Evolutionary conservation across 495 filamentous ascomycete genomes (phyloP).

Genomic region (Aspergillus bridgeri): DNA sequence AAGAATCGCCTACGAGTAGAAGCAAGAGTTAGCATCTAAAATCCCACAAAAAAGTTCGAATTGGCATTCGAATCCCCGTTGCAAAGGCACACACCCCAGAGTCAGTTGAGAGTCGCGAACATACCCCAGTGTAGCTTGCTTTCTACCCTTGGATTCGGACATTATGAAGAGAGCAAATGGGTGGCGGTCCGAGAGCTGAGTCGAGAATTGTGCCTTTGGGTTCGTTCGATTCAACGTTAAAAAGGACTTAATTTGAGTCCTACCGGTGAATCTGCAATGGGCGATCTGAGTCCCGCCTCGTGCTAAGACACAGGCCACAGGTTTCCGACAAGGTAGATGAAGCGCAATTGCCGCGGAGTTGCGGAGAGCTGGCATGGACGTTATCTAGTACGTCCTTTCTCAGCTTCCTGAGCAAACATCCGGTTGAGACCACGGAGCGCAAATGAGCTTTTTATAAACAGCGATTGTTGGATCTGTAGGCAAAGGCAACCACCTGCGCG

Average conservation of each 20-base stretch:
- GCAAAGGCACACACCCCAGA: constrained; percentile 65
- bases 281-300: background rate
- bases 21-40: background rate
- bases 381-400: constrained; percentile 3
- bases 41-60: background rate
- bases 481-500: constrained; percentile 7
- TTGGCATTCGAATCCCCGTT: constrained; percentile 1
- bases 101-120: constrained; percentile 76
- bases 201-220: background rate
- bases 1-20: constrained; percentile 38
- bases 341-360: constrained; percentile 20
- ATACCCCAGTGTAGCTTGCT: constrained; percentile 93
- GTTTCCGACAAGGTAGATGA: constrained; percentile 3
- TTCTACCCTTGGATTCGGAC: constrained; percentile 46
- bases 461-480: background rate
- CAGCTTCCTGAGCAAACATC: background rate
- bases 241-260: background rate
- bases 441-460: background rate
- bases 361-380: constrained; percentile 32
- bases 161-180: constrained; percentile 21
- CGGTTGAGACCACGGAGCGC: background rate
- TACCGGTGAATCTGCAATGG: background rate
- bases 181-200: background rate
- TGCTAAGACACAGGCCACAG: constrained; percentile 14
- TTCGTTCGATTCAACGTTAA: background rate